These are phyloP conservation scores for Saturnispora quitensis DNA, from an alignment of 805 yeast genomes.

Conservation along the genomic window DNA sequence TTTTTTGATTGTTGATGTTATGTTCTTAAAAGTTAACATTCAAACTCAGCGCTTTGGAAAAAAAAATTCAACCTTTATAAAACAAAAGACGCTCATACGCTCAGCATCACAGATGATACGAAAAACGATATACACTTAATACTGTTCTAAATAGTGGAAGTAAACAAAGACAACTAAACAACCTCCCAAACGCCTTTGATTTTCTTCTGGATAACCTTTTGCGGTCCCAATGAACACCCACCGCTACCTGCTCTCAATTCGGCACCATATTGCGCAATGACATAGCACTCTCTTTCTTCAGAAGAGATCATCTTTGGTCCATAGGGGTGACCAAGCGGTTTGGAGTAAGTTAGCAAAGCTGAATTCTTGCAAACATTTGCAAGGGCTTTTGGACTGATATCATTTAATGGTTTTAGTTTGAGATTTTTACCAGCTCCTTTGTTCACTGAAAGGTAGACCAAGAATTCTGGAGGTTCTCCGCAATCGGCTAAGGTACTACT, in stretches of 20 bases:
- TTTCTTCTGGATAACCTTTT: conserved; percentile 66
- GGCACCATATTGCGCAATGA: conserved; percentile 85
- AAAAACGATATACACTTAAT: not conserved
- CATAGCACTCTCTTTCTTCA: conserved; percentile 76
- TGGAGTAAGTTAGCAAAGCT: conserved; percentile 71
- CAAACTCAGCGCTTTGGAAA: not conserved
- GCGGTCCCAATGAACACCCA: conserved; percentile 87
- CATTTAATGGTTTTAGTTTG: conserved; percentile 70
- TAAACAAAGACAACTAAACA: conserved; percentile 2
- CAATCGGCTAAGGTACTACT: conserved; percentile 48
- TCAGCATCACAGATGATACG: conserved; percentile 1
- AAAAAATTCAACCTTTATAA: not conserved
- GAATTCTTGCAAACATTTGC: conserved; percentile 70
- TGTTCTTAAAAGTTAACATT: not conserved
- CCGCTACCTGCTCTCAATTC: conserved; percentile 57
- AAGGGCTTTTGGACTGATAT: conserved; percentile 63
- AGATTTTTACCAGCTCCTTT: conserved; percentile 39
- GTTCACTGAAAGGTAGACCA: conserved; percentile 66
- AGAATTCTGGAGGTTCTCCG: conserved; percentile 64
- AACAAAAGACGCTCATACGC: not conserved
- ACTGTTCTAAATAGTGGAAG: not conserved
- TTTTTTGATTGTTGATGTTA: not conserved
- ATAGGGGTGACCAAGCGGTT: conserved; percentile 85
- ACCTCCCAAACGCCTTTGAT: conserved; percentile 57
- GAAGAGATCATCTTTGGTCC: conserved; percentile 64